phyloP scores from a whole-genome alignment of 2,329 filamentous ascomycete genomes.

The Fusarium subglutinans region DNA sequence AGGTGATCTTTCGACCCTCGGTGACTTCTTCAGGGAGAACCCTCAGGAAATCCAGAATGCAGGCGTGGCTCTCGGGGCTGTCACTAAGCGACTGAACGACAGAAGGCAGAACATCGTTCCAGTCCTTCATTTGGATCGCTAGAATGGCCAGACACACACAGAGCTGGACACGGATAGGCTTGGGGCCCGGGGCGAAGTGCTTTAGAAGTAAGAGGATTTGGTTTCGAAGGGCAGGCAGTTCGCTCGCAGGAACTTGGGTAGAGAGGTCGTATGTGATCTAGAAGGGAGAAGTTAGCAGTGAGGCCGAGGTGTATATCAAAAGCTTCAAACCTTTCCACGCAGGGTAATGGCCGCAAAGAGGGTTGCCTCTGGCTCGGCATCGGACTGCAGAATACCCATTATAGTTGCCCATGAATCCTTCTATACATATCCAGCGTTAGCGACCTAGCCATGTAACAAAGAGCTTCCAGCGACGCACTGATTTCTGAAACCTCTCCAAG shows the following conservation, averaged over 20 bases:
- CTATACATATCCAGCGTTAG: slow-evolving; percentile 57
- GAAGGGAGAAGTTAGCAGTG: neutral
- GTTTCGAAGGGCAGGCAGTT: slow-evolving; percentile 80
- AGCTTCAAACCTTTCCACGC: slow-evolving; percentile 84
- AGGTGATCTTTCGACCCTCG: slow-evolving; percentile 98
- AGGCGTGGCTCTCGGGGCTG: slow-evolving; percentile 81
- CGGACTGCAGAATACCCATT: slow-evolving; percentile 84
- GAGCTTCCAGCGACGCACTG: slow-evolving; percentile 63
- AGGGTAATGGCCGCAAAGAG: slow-evolving; percentile 96
- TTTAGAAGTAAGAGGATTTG: slow-evolving; percentile 85
- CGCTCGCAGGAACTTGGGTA: slow-evolving; percentile 81
- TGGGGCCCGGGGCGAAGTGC: slow-evolving; percentile 82
- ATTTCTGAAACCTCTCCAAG: slow-evolving; percentile 97
- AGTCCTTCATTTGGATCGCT: slow-evolving; percentile 94
- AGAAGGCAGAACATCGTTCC: slow-evolving; percentile 89
- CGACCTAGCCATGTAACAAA: neutral
- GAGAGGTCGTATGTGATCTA: slow-evolving; percentile 95
- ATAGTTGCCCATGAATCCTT: slow-evolving; percentile 91
- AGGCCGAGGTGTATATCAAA: neutral
- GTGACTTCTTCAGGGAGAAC: slow-evolving; percentile 98
- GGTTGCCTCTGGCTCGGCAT: slow-evolving; percentile 83
- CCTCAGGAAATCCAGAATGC: slow-evolving; percentile 93
- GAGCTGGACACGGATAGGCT: slow-evolving; percentile 87
- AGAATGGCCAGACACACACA: slow-evolving; percentile 94
- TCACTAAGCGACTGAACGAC: slow-evolving; percentile 82